These are phyloP conservation scores for Lophium mytilinum DNA, from an alignment of 495 filamentous ascomycete genomes.

Conservation along the genomic window DNA sequence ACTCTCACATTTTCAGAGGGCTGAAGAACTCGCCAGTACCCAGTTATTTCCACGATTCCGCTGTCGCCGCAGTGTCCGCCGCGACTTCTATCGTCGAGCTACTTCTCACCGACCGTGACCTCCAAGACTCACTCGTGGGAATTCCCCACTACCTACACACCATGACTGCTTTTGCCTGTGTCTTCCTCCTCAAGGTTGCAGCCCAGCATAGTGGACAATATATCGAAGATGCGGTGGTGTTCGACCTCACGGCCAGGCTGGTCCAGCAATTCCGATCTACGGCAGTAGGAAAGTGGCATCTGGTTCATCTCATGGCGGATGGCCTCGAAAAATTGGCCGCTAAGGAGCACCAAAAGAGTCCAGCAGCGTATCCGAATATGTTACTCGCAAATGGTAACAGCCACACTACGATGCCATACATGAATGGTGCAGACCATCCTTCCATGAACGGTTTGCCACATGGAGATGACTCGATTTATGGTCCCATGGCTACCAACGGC, in stretches of 20 bases:
- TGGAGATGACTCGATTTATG: background rate
- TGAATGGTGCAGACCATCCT: background rate
- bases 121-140: constrained; percentile 43
- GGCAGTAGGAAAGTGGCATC: constrained; percentile 23
- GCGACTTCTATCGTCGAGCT: constrained; percentile 43
- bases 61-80: constrained; percentile 35
- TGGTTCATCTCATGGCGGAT: constrained; percentile 27
- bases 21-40: constrained; percentile 31
- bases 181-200: constrained; percentile 47
- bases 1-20: constrained; percentile 40
- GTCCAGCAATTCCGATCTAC: constrained; percentile 21
- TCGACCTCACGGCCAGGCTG: constrained; percentile 16
- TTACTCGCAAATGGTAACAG: background rate
- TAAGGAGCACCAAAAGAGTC: constrained; percentile 1
- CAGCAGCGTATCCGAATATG: background rate
- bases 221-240: constrained; percentile 16
- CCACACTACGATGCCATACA: constrained; percentile 1
- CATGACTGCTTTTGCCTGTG: constrained; percentile 51
- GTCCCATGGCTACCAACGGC: background rate
- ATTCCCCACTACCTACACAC: constrained; percentile 48
- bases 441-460: background rate
- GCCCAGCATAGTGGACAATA: constrained; percentile 28
- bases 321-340: constrained; percentile 22
- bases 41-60: constrained; percentile 32
- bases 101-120: constrained; percentile 44